Percentiles rank a stretch among this genome's conserved stretches.
Evolutionary conservation across 2,329 filamentous ascomycete genomes (phyloP).

Genomic region (Hypoxylon sp.): DNA sequence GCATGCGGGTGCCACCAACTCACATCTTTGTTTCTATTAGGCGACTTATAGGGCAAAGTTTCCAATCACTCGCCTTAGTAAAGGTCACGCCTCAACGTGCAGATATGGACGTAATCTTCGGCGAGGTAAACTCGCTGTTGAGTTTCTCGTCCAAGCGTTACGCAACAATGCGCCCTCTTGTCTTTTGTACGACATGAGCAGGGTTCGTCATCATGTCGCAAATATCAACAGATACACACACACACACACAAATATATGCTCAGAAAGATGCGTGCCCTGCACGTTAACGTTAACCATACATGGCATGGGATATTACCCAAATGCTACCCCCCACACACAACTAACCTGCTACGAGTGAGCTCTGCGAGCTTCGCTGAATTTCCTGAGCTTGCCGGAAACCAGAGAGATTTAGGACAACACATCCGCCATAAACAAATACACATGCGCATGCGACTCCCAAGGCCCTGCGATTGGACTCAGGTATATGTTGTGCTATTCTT

Average conservation of each 20-base stretch:
- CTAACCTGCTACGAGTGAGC: slow-evolving; percentile 12
- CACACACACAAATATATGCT: slow-evolving; percentile 2
- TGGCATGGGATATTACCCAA: slow-evolving; percentile 34
- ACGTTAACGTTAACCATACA: slow-evolving; percentile 26
- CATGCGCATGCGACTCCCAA: slow-evolving; percentile 34
- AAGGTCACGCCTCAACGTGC: slow-evolving; percentile 33
- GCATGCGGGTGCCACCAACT: slow-evolving; percentile 41
- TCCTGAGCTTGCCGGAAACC: slow-evolving; percentile 25
- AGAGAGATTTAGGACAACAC: slow-evolving; percentile 20
- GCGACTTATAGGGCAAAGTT: slow-evolving; percentile 16
- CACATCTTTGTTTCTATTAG: slow-evolving; percentile 23
- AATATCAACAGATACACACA: slow-evolving; percentile 22
- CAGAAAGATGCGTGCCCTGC: slow-evolving; percentile 19
- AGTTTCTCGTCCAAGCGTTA: slow-evolving; percentile 30
- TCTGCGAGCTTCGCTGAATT: slow-evolving; percentile 23
- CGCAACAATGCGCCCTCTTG: slow-evolving; percentile 12
- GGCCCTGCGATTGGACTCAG: slow-evolving; percentile 29
- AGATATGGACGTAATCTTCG: slow-evolving; percentile 34
- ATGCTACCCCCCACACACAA: slow-evolving; percentile 41
- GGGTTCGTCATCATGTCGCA: slow-evolving; percentile 39
- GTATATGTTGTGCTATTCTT: slow-evolving; percentile 42
- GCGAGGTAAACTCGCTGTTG: slow-evolving; percentile 19
- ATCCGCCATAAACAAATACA: slow-evolving; percentile 31
- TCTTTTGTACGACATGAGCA: slow-evolving; percentile 33
- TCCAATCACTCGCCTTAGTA: slow-evolving; percentile 22